Evolutionary conservation across 495 filamentous ascomycete genomes (phyloP), one percentile per base, ranked within the genome.

Genomic region (Penicillium paxilli): DNA sequence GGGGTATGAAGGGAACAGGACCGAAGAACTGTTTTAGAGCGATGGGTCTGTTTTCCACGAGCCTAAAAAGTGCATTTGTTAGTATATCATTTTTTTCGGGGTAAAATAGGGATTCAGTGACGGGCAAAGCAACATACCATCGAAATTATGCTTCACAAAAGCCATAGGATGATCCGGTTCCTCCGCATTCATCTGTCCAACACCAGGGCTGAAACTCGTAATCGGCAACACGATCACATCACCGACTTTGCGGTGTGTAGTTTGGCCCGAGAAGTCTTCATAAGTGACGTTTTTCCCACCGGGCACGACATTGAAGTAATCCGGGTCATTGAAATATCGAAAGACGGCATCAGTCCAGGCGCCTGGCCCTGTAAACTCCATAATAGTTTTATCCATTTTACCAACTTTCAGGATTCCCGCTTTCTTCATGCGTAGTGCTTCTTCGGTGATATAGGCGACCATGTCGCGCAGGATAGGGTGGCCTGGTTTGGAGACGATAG

Each of bases 91-190:
- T 12, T 32, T 14, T n/a, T n/a, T n/a, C n/a, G n/a, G 30, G 30
- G 30, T 32, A 3, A 32, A 32, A 21, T 8, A 22, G 2, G n/a
- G 4, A 41, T 22, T 7, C 20, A 26, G 20, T 6, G 22, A 16
- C 17, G 22, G 10, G 47, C 4, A 26, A 5, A 40, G n/a, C 37
- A 17, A 64, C 69, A 12, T 68, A 97, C 94, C 94, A 79, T 93
- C 91, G 73, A 98, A 98, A 40, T 92, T 85, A 70, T 98, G 94
- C 73, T 96, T 90, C 50, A 98, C 94, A 77, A 96, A 98, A 4
- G 94, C 94, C 91, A 98, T 94, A 5, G 92, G 91, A 63, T 98
- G 87, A 62, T 97, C 92, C 11, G 84, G 79, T 49, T 94, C 92
- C 55, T 85, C 86, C n/a, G 94, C 90, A 24, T 87, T 88, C 91